Conservation (phyloP, 139 green algal genomes). For the Tetratostichococcus sp. region DNA sequence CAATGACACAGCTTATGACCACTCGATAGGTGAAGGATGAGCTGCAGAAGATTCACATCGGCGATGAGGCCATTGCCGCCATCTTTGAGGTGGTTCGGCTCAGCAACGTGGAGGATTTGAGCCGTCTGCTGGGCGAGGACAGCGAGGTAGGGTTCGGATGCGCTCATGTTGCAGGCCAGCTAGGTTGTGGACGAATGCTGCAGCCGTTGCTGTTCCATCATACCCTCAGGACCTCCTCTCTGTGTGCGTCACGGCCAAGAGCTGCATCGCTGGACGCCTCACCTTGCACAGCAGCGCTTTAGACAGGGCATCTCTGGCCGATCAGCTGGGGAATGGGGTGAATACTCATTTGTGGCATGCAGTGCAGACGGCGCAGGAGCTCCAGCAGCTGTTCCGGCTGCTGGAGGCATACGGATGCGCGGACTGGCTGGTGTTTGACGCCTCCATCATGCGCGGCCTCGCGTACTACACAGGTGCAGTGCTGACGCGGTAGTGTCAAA, state of each 20-base stretch:
- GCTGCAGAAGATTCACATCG: slow-evolving; percentile 59
- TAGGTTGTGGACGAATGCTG: too few species aligned
- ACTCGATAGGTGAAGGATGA: slow-evolving; percentile 61
- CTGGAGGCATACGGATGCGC: slow-evolving; percentile 77
- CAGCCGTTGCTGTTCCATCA: too few species aligned
- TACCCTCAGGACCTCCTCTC: too few species aligned
- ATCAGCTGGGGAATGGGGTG: too few species aligned
- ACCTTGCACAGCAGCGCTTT: too few species aligned
- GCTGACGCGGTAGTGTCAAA: too few species aligned
- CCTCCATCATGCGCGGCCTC: slow-evolving; percentile 88
- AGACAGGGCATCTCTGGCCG: too few species aligned
- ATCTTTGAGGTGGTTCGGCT: slow-evolving; percentile 65
- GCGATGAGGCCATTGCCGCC: slow-evolving; percentile 43
- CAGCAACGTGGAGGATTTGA: slow-evolving; percentile 54
- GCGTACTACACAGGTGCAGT: slow-evolving; percentile 96
- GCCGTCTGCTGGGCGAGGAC: slow-evolving; percentile 40
- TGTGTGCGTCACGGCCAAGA: too few species aligned
- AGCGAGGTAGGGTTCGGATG: slow-evolving; percentile 11
- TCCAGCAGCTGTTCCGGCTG: slow-evolving; percentile 79
- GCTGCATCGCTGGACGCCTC: too few species aligned
- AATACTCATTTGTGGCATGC: slow-evolving; percentile 4
- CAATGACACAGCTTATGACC: too few species aligned
- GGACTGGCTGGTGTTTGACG: slow-evolving; percentile 94
- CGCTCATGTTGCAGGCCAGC: too few species aligned
- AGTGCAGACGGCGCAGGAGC: slow-evolving; percentile 60